A percentile compares a stretch with the other conserved stretches of the same genome.
Evolutionary conservation across 2,329 filamentous ascomycete species (phyloP).

Genomic region (Diplodia intermedia): DNA sequence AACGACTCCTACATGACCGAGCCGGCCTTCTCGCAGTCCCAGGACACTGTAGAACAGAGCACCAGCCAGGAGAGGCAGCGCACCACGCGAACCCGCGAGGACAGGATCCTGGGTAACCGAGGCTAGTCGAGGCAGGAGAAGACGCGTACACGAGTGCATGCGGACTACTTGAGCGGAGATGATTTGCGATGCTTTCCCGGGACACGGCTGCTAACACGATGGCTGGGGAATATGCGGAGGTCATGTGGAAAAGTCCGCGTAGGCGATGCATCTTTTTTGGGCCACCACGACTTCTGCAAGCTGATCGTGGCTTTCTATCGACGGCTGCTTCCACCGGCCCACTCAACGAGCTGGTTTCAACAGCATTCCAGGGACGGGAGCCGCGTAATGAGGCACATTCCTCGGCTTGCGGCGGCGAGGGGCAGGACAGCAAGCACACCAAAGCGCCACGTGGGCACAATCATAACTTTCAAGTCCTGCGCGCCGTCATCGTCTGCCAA

Average conservation of each 20-base stretch:
- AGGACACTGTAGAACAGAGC: constrained; percentile 24
- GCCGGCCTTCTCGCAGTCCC: constrained; percentile 29
- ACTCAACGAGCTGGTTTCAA: neutral
- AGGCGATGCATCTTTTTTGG: neutral
- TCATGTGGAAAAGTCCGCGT: neutral
- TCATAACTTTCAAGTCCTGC: neutral
- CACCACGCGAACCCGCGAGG: constrained; percentile 28
- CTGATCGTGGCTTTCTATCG: neutral
- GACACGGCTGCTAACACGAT: neutral
- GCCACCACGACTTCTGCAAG: neutral
- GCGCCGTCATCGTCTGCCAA: neutral
- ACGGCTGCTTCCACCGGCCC: neutral
- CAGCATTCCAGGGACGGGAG: neutral
- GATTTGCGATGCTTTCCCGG: neutral
- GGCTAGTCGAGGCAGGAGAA: constrained; percentile 7
- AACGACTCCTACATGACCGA: constrained; percentile 32
- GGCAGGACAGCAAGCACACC: neutral
- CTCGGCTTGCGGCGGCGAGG: constrained; percentile 6
- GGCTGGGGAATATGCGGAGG: neutral
- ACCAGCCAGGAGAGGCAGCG: constrained; percentile 6
- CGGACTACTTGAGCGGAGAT: neutral
- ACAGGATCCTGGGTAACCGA: constrained; percentile 33
- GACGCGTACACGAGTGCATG: neutral
- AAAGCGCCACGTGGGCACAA: constrained; percentile 14
- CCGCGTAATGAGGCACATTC: constrained; percentile 12